Evolutionary conservation across 2,329 filamentous ascomycete species (phyloP).

Genomic region (Alternaria sp.): DNA sequence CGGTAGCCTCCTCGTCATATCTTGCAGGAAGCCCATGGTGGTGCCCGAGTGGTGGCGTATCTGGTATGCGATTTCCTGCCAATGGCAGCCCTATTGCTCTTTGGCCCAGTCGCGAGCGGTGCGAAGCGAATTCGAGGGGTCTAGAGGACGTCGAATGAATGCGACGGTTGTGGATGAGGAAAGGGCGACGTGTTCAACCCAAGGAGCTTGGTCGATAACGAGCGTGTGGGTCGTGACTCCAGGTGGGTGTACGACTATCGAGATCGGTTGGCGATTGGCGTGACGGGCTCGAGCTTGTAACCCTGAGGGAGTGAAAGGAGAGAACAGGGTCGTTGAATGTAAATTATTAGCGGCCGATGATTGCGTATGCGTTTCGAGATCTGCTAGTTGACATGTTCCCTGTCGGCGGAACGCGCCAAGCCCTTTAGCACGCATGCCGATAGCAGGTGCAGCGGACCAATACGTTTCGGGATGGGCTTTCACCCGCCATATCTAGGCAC

Average conservation of each 20-base stretch:
- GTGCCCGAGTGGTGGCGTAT: constrained; percentile 11
- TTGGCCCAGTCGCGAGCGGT: constrained; percentile 19
- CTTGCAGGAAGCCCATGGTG: constrained; percentile 28
- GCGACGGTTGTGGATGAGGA: constrained; percentile 3
- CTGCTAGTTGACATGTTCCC: constrained; percentile 19
- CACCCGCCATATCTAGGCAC: background rate
- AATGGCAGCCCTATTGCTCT: constrained; percentile 19
- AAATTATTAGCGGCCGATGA: constrained; percentile 21
- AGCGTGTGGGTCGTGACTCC: constrained; percentile 25
- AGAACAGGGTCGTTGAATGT: constrained; percentile 10
- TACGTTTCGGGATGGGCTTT: constrained; percentile 6
- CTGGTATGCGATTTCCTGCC: constrained; percentile 14
- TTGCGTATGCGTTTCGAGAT: constrained; percentile 31
- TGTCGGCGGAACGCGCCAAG: constrained; percentile 21
- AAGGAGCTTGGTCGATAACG: constrained; percentile 26
- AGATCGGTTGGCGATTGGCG: constrained; percentile 6
- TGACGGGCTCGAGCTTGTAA: background rate
- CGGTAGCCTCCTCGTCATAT: constrained; percentile 55
- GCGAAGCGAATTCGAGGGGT: background rate
- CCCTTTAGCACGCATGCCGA: constrained; percentile 13
- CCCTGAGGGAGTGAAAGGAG: constrained; percentile 9
- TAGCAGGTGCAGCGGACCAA: constrained; percentile 14
- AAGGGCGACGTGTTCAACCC: constrained; percentile 25
- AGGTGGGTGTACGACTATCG: constrained; percentile 13
- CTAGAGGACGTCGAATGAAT: constrained; percentile 2